Base-by-base conservation (phyloP, 1,284 basidiomycete species). In the Serendipita sp. region DNA sequence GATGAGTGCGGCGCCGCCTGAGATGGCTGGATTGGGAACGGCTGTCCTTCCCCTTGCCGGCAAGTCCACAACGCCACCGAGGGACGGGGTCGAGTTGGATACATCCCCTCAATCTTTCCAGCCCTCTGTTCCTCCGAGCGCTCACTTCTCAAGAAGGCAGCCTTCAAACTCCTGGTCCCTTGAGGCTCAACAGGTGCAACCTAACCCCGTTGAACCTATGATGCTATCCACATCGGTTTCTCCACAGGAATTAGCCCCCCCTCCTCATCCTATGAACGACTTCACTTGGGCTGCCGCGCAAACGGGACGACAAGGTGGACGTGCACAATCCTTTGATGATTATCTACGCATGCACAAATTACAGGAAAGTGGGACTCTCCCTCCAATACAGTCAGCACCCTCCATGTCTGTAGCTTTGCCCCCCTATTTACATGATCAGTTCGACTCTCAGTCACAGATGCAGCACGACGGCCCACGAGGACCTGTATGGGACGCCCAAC, bases 241-340 rank as follows among this genome's bases (percentile, higher is more conserved):
- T 17, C 45, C 45, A 10, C 17, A 49, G 15, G 45, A 49, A 22
- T 5, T 22, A n/a, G 15, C 15, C 5, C 45, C 29, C 8, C 45
- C n/a, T 22, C 45, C 5, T 29, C 45, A 49, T 6, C n/a, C 45
- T n/a, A 5, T n/a, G 5, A 29, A 6, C 29, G 17, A 17, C 45
- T 49, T 29, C n/a, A 10, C 29, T n/a, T 29, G 17, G 45, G 26
- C 17, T 17, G 17, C 45, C 45, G 45, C 29, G 1, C 17, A 49
- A 17, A n/a, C 29, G 45, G 45, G 17, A n/a, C 45, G 45, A 5
- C 45, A 38, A 10, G 22, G 53, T 3, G 22, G 15, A 30, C 22
- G 53, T 10, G 53, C 53, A n/a, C 53, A 58, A n/a, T 58, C 53
- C 15, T 58, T 58, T 58, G 53, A 58, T 34, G 53, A 58, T 35